These are phyloP conservation scores for Exophiala sideris DNA, from an alignment of 2,329 filamentous ascomycete species.

Conservation along the genomic window DNA sequence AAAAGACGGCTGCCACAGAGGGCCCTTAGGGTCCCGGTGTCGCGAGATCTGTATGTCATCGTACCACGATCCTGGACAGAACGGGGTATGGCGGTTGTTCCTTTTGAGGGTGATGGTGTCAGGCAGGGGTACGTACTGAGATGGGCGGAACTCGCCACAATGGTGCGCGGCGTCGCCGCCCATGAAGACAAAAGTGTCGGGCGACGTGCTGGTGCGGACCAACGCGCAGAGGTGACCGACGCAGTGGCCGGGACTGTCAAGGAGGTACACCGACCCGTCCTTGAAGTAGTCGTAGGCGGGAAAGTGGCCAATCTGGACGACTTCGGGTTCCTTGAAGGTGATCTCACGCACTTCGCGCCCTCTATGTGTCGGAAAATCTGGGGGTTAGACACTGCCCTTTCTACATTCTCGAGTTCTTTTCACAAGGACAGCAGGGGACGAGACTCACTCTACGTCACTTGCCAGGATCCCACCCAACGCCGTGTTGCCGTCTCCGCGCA, in stretches of 20 bases:
- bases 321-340: constrained; percentile 8
- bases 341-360: constrained; percentile 29
- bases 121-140: constrained; percentile 36
- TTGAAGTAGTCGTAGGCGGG: constrained; percentile 41
- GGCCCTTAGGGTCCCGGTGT: constrained; percentile 6
- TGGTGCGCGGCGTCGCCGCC: constrained; percentile 46
- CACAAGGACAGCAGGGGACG: constrained; percentile 35
- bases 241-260: constrained; percentile 46
- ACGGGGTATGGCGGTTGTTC: background rate
- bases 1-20: constrained; percentile 28
- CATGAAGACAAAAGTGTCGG: constrained; percentile 43
- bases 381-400: background rate
- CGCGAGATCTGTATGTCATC: constrained; percentile 4
- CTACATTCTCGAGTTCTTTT: background rate
- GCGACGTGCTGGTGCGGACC: constrained; percentile 37
- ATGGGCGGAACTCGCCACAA: constrained; percentile 38
- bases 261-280: constrained; percentile 39
- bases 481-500: constrained; percentile 43
- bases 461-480: constrained; percentile 6
- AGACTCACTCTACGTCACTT: constrained; percentile 27
- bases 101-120: constrained; percentile 16
- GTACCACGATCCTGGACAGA: constrained; percentile 12
- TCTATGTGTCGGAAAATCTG: background rate
- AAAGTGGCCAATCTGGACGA: constrained; percentile 35
- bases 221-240: constrained; percentile 50